Conservation (phyloP, 148 eudicot genomes). For the Silene latifolia region DNA sequence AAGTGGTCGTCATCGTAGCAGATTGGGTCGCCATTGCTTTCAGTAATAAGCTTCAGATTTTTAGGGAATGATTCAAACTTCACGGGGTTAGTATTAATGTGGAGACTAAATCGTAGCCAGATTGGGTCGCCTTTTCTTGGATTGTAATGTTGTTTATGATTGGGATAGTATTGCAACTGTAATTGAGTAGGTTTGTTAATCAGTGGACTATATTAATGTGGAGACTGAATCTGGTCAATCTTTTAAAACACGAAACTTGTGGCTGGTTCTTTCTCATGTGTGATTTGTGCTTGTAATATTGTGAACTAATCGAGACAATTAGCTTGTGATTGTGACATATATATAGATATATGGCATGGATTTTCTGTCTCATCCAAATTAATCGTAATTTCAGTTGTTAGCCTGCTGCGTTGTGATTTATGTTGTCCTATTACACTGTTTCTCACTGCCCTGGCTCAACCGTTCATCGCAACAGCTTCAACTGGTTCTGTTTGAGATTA, state of each 20-base stretch:
- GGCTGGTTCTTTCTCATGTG: background rate
- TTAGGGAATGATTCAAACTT: slow-evolving; percentile 27
- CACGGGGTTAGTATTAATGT: background rate
- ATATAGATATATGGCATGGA: too few species aligned
- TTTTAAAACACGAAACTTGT: background rate
- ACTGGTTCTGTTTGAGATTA: too few species aligned
- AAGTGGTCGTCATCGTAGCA: slow-evolving; percentile 95
- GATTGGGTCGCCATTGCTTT: slow-evolving; percentile 99
- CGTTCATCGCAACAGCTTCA: too few species aligned
- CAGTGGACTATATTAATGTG: background rate
- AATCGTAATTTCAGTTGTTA: too few species aligned
- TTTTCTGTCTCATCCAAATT: background rate
- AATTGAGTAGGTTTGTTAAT: background rate
- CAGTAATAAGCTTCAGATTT: slow-evolving; percentile 82
- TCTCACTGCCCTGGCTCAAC: too few species aligned
- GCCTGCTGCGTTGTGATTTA: background rate
- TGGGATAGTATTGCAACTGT: background rate
- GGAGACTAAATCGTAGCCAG: too few species aligned
- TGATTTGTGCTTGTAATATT: background rate
- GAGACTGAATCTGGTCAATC: background rate
- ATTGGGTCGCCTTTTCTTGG: background rate
- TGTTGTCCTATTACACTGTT: background rate
- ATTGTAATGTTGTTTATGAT: background rate
- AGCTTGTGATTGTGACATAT: background rate
- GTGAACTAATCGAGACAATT: background rate